Evolutionary conservation across 345 rosid genomes (phyloP), one percentile per base, ranked within the genome.

Genomic region (Atalantia buxifolia): DNA sequence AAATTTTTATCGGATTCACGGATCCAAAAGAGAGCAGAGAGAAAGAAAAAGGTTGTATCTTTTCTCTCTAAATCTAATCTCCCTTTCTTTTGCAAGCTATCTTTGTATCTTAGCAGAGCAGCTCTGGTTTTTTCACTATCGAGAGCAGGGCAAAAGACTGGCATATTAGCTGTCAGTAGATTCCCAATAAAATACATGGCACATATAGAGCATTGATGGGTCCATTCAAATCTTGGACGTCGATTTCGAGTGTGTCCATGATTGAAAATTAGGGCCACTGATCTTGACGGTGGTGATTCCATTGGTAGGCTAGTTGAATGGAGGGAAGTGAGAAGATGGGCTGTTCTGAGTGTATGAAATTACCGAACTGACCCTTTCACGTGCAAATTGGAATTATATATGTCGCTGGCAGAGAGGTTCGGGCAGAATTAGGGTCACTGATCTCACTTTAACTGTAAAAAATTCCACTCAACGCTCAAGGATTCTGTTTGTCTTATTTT

Each of bases 91-190:
- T 61, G 4, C 60, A 25, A 18, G 7, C 61, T 22, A 36, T 13
- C 16, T 72, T 48, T 69, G 67, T 53, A 55, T 73, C 12, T 9
- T n/a, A 78, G 31, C 77, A 4, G 63, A 65, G 83, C 48, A 5
- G 28, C 31, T 60, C 70, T 60, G 42, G 22, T 19, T 38, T 16
- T 36, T 25, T 28, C 36, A 7, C 40, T 2, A 27, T 2, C 19
- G 6, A 74, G 60, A 7, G 33, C 68, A n/a, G 67, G 59, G 82
- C 76, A 45, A 62, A 80, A 18, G 13, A 12, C 35, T 67, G 55
- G 71, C 81, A 64, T 66, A 59, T 78, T 70, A 83, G 81, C 83
- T 81, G 84, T 75, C 81, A 33, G 3, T 30, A 19, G 73, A 76
- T 24, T 75, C 59, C 33, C 36, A 16, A 74, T 53, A 56, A 40